These are phyloP conservation scores for Ogataea haglerorum DNA, from an alignment of 805 yeast genomes.

Conservation along the genomic window DNA sequence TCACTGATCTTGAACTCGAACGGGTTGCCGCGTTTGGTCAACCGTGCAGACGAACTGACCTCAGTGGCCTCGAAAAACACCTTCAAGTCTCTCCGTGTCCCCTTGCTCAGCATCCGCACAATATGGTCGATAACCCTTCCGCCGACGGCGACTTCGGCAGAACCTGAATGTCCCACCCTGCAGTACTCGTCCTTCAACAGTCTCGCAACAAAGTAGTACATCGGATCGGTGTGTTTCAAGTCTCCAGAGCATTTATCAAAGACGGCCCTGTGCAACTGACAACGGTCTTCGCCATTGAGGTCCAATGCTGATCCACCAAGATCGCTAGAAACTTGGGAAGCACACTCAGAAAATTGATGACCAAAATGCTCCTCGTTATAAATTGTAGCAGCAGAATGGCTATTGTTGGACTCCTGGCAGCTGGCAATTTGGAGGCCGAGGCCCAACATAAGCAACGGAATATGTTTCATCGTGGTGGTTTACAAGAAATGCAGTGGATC, in stretches of 20 bases:
- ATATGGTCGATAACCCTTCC: constrained; percentile 3
- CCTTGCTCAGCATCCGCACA: constrained; percentile 3
- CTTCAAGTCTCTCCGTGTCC: constrained; percentile 5
- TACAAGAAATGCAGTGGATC: not conserved
- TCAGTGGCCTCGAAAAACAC: constrained; percentile 3
- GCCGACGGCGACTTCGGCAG: constrained; percentile 1
- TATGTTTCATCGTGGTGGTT: not conserved
- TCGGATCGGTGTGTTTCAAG: constrained; percentile 8
- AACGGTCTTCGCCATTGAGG: constrained; percentile 5
- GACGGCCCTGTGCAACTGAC: constrained; percentile 13
- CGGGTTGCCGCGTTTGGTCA: constrained; percentile 4
- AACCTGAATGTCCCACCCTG: not conserved
- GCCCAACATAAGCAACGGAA: not conserved
- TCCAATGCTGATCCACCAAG: not conserved
- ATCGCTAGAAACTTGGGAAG: constrained; percentile 5
- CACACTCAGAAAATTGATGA: constrained; percentile 14
- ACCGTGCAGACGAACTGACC: not conserved
- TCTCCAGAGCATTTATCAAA: constrained; percentile 12
- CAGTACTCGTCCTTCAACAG: constrained; percentile 15
- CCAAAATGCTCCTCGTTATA: constrained; percentile 16
- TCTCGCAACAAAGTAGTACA: constrained; percentile 10
- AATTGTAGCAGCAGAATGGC: constrained; percentile 9
- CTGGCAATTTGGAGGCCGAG: not conserved
- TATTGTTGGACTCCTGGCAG: not conserved
- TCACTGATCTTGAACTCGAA: constrained; percentile 2